Percentiles rank a stretch among this genome's conserved stretches.
phyloP scores from a whole-genome alignment of 1,284 basidiomycete genomes.

The Microstroma glucosiphilum region DNA sequence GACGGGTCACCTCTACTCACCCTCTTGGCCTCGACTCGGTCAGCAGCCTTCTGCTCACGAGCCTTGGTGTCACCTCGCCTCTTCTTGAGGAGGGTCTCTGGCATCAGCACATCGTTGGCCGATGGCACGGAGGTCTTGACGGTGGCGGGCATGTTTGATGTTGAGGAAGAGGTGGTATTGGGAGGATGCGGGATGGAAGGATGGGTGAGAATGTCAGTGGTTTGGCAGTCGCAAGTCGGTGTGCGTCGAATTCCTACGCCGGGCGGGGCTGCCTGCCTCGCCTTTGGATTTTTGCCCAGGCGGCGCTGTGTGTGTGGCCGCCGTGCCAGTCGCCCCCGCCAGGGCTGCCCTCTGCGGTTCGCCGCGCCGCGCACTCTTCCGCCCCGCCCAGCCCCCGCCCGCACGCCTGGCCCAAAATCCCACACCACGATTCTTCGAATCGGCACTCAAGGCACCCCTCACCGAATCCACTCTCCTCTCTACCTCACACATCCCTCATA shows the following conservation, averaged over 20 bases:
- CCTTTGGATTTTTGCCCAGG: no score
- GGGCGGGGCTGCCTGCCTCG: no score
- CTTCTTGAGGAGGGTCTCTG: constrained; percentile 59
- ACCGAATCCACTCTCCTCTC: background rate
- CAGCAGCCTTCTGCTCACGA: constrained; percentile 85
- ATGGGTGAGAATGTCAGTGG: background rate
- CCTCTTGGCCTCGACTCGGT: constrained; percentile 82
- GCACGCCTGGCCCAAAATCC: no score
- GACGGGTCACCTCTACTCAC: constrained; percentile 54
- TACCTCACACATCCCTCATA: background rate
- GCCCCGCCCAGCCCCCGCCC: no score
- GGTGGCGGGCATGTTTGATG: constrained; percentile 3
- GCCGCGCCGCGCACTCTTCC: no score
- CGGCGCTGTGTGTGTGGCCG: no score
- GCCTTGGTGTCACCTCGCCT: constrained; percentile 97
- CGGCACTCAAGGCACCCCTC: background rate
- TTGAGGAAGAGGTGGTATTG: constrained; percentile 3
- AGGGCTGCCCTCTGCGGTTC: no score
- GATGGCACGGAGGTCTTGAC: constrained; percentile 43
- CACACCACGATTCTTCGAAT: no score
- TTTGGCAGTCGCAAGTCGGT: background rate
- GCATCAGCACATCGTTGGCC: constrained; percentile 46
- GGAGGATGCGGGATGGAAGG: background rate
- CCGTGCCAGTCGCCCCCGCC: no score
- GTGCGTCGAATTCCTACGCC: no score